phyloP scores from a whole-genome alignment of 176 grass and related monocot species.

The Miscanthus lutarioriparius region DNA sequence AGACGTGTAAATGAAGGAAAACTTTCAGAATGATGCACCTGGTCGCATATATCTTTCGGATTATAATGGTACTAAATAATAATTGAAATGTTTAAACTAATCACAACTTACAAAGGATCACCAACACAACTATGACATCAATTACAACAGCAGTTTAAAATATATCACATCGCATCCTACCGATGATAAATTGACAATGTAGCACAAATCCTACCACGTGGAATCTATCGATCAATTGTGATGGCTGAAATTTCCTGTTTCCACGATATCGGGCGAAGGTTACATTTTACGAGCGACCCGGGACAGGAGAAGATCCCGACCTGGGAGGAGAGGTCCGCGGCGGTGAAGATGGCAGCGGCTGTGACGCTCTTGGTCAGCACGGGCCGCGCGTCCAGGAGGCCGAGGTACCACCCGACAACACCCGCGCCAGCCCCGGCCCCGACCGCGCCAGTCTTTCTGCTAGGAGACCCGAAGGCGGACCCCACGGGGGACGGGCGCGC shows the following conservation, averaged over 20 bases:
- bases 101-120: not conserved
- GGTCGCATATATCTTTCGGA: not conserved
- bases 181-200: not conserved
- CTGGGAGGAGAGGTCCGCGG: conserved; percentile 80
- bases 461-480: not conserved
- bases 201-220: not conserved
- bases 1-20: conserved; percentile 6
- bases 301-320: conserved; percentile 17
- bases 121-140: not conserved
- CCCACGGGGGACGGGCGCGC: not conserved
- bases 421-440: conserved; percentile 35
- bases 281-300: not conserved
- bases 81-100: not conserved
- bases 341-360: conserved; percentile 79
- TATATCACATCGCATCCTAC: not conserved
- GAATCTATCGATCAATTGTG: not conserved
- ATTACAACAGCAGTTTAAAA: not conserved
- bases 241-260: not conserved
- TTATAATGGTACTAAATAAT: not conserved
- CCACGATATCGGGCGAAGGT: not conserved
- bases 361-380: conserved; percentile 92
- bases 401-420: conserved; percentile 70
- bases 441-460: not conserved
- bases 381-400: conserved; percentile 66
- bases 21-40: not conserved